Evolutionary conservation across 2,329 filamentous ascomycete genomes (phyloP).

Genomic region (Phaeosphaeriaceae sp.): DNA sequence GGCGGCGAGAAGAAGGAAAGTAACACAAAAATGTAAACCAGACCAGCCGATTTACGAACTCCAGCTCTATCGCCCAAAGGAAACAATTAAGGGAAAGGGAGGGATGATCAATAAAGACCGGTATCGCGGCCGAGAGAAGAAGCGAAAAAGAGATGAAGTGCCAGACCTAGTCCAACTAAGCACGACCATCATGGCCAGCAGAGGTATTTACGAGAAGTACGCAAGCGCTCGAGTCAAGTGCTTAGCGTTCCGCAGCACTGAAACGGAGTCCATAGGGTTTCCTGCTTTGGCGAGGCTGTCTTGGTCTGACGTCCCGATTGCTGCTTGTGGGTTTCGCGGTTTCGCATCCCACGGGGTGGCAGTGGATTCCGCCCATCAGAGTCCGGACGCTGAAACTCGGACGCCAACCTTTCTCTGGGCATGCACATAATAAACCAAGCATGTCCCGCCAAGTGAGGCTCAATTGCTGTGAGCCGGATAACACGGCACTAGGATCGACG

Average conservation of each 20-base stretch:
- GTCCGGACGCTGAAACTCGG: not conserved
- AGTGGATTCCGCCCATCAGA: not conserved
- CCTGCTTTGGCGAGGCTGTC: too few relatives aligned
- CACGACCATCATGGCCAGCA: not conserved
- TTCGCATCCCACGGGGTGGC: not conserved
- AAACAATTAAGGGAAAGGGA: not conserved
- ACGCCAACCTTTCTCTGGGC: not conserved
- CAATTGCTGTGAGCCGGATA: not conserved
- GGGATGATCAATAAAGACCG: not conserved
- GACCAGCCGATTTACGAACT: not conserved
- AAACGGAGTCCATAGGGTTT: not conserved
- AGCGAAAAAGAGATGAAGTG: slow-evolving; percentile 1
- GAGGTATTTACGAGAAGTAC: not conserved
- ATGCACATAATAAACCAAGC: not conserved
- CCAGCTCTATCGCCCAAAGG: not conserved
- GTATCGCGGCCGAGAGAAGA: not conserved
- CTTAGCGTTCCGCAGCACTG: not conserved
- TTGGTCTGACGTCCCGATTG: not conserved
- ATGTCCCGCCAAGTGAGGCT: not conserved
- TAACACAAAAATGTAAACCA: not conserved
- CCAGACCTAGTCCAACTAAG: slow-evolving; percentile 1
- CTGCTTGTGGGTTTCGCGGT: not conserved
- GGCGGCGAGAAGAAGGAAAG: not conserved
- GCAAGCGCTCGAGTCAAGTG: not conserved
- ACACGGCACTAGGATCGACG: not conserved